Conservation (phyloP, 176 grass and related monocot species). For the Musa beccarii region DNA sequence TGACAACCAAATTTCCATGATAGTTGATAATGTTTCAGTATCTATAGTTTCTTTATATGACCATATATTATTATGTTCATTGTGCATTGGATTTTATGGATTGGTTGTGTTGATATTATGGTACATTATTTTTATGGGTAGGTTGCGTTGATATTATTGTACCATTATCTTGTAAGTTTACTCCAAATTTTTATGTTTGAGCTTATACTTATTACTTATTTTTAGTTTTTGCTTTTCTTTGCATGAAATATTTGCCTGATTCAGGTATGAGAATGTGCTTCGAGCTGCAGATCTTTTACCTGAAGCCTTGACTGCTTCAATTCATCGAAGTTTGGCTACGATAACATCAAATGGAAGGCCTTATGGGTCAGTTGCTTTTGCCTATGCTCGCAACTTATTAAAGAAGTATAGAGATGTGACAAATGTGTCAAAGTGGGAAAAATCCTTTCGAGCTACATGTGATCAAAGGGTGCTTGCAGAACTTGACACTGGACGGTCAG, state of each 20-base stretch:
- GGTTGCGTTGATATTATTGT: background rate
- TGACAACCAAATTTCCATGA: no score
- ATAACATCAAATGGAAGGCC: conserved; percentile 48
- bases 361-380: conserved; percentile 47
- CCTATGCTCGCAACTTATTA: conserved; percentile 75
- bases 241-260: conserved; percentile 4
- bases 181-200: background rate
- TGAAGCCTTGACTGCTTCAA: conserved; percentile 65
- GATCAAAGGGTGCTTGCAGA: conserved; percentile 89
- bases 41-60: no score
- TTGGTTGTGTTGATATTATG: no score
- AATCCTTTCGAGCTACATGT: conserved; percentile 56
- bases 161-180: background rate
- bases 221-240: background rate
- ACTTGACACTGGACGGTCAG: conserved; percentile 64
- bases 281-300: conserved; percentile 70
- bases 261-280: conserved; percentile 84
- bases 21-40: no score
- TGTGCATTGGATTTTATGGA: no score
- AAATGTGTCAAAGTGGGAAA: conserved; percentile 81
- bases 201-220: background rate
- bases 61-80: no score
- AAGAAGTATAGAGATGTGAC: conserved; percentile 82
- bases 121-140: no score
- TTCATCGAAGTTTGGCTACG: conserved; percentile 35